Evolutionary conservation across 2,329 filamentous ascomycete genomes (phyloP).

Genomic region (Coleophoma cylindrospora): DNA sequence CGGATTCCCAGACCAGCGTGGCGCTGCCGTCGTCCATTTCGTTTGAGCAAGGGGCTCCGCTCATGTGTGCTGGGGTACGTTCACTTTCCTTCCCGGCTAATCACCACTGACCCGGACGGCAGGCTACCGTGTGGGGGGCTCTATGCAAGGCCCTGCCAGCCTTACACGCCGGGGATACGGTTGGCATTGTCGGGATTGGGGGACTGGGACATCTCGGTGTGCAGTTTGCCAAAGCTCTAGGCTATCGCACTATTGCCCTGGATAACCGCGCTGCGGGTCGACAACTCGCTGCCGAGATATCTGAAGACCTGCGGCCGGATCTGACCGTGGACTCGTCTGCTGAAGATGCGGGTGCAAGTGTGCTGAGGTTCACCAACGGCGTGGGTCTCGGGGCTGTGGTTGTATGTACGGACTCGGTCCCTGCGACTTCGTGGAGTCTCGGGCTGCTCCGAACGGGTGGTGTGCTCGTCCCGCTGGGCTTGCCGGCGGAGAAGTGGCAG

Average conservation of each 20-base stretch:
- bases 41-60: slow-evolving; percentile 3
- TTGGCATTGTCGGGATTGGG: slow-evolving; percentile 66
- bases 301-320: not conserved
- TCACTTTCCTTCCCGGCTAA: no score
- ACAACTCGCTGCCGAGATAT: not conserved
- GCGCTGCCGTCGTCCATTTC: not conserved
- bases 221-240: slow-evolving; percentile 64
- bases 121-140: not conserved
- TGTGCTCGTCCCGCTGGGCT: not conserved
- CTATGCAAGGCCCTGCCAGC: not conserved
- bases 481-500: not conserved
- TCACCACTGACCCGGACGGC: not conserved
- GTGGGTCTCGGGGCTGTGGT: not conserved
- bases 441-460: not conserved
- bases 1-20: not conserved
- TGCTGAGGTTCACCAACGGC: not conserved
- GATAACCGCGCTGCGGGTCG: not conserved
- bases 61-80: slow-evolving; percentile 3
- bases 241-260: slow-evolving; percentile 18
- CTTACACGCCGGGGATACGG: slow-evolving; percentile 19
- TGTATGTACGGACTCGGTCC: not conserved
- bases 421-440: not conserved
- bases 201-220: slow-evolving; percentile 68
- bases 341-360: not conserved
- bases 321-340: not conserved